These are phyloP conservation scores for Nakaseomyces sp. DNA, from an alignment of 1,139 yeast genomes.

Conservation along the genomic window DNA sequence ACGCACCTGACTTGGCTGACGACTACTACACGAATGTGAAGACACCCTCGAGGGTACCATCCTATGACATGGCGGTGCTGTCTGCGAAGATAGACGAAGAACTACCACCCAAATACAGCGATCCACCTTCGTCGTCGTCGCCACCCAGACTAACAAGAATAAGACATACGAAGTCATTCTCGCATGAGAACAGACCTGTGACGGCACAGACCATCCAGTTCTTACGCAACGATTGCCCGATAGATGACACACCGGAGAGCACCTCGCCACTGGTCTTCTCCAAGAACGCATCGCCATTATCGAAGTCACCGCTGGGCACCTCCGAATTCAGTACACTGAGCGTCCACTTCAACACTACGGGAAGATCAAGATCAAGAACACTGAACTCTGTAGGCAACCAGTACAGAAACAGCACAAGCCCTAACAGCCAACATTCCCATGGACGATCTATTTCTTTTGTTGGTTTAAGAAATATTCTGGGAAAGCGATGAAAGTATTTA, in stretches of 20 bases:
- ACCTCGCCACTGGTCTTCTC: neutral
- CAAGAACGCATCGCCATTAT: neutral
- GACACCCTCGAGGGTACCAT: conserved; percentile 1
- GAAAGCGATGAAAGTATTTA: no score
- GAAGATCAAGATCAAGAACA: conserved; percentile 3
- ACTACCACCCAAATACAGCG: neutral
- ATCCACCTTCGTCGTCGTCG: neutral
- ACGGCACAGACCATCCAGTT: neutral
- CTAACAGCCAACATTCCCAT: neutral
- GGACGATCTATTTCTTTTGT: conserved; percentile 1
- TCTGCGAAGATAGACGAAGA: neutral
- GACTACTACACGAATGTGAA: neutral
- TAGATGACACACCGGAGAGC: neutral
- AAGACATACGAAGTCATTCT: neutral
- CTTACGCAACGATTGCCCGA: neutral
- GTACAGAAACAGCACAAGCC: conserved; percentile 1
- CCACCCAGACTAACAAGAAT: neutral
- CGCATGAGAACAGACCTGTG: neutral
- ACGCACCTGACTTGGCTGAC: neutral
- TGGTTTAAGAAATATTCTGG: neutral
- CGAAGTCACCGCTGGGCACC: neutral
- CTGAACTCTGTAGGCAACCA: neutral
- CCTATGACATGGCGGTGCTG: conserved; percentile 3
- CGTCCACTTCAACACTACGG: neutral
- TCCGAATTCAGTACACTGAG: neutral